Percentiles rank a stretch among this genome's conserved stretches.
Evolutionary conservation across 2,329 filamentous ascomycete genomes (phyloP).

Genomic region (Cucurbitaria berberidis): DNA sequence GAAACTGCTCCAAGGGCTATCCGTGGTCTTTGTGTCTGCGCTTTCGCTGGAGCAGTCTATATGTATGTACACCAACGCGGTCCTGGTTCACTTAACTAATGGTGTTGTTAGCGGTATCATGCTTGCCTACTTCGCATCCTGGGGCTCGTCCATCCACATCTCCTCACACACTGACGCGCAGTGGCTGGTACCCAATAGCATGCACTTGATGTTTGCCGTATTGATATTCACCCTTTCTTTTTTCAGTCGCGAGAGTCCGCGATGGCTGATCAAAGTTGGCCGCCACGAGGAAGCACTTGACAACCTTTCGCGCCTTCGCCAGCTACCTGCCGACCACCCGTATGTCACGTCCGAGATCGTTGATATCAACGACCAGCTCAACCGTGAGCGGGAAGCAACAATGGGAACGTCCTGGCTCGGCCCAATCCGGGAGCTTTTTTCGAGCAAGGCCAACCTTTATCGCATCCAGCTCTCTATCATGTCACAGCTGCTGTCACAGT

Average conservation of each 20-base stretch:
- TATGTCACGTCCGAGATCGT: slow-evolving; percentile 68
- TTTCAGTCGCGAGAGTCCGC: slow-evolving; percentile 72
- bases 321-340: slow-evolving; percentile 64
- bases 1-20: slow-evolving; percentile 73
- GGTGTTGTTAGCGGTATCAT: slow-evolving; percentile 64
- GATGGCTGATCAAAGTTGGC: slow-evolving; percentile 71
- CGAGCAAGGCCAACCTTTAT: slow-evolving; percentile 73
- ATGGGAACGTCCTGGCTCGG: slow-evolving; percentile 69
- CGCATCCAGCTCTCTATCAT: slow-evolving; percentile 71
- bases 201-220: slow-evolving; percentile 79
- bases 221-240: slow-evolving; percentile 74
- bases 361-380: slow-evolving; percentile 68
- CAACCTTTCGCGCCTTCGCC: slow-evolving; percentile 64
- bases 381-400: slow-evolving; percentile 75
- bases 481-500: slow-evolving; percentile 75
- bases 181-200: slow-evolving; percentile 71
- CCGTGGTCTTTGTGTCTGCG: slow-evolving; percentile 74
- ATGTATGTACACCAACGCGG: slow-evolving; percentile 40
- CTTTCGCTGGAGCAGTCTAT: slow-evolving; percentile 75
- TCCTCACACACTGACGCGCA: slow-evolving; percentile 51
- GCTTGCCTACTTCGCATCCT: slow-evolving; percentile 75
- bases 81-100: not conserved
- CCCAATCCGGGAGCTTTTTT: slow-evolving; percentile 71
- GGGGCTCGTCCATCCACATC: slow-evolving; percentile 60
- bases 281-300: slow-evolving; percentile 64